phyloP scores from a whole-genome alignment of 169 alveolate species.

The Plasmodium coatneyi region DNA sequence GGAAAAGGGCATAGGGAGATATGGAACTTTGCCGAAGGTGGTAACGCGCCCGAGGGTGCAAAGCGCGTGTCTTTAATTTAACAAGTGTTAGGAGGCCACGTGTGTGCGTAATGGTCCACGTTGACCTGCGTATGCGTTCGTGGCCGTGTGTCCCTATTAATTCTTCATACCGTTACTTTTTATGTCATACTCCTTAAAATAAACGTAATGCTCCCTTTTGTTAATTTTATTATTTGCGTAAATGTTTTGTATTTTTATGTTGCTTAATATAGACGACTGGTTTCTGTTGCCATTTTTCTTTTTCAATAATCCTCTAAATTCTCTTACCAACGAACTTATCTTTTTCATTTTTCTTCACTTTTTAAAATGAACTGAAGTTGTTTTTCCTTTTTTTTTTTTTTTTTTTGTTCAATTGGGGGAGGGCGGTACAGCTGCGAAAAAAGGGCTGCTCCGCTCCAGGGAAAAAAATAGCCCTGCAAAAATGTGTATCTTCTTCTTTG shows the following conservation, averaged over 20 bases:
- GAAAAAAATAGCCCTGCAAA: background rate
- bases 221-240: conserved; percentile 60
- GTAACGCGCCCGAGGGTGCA: background rate
- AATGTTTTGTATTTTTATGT: conserved; percentile 63
- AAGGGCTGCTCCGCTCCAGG: background rate
- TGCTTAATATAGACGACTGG: conserved; percentile 56
- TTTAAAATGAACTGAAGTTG: background rate
- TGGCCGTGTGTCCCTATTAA: background rate
- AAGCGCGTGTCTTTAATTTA: background rate
- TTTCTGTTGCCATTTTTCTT: background rate
- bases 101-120: background rate
- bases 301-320: conserved; percentile 24
- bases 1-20: background rate
- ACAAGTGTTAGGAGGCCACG: background rate
- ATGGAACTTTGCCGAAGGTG: background rate
- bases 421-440: background rate
- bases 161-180: conserved; percentile 31
- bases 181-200: conserved; percentile 70
- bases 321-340: conserved; percentile 2
- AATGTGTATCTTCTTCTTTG: background rate
- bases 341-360: conserved; percentile 33
- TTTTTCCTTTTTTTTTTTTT: background rate
- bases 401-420: background rate
- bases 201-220: conserved; percentile 72
- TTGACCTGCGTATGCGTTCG: background rate